phyloP scores from a whole-genome alignment of 83 land plant genomes.

The Diphasiastrum complanatum region DNA sequence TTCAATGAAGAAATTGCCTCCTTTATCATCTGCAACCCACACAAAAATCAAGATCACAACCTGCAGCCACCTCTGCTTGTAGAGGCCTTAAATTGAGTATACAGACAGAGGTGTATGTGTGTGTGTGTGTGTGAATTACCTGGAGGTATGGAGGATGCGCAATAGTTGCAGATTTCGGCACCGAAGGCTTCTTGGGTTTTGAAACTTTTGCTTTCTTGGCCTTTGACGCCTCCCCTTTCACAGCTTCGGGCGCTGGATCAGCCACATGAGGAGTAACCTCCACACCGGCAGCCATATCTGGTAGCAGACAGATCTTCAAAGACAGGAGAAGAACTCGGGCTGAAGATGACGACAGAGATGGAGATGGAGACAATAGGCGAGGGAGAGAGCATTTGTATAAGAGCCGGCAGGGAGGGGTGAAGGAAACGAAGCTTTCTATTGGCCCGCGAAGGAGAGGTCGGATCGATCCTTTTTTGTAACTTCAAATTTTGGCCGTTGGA shows the following conservation, averaged over 20 bases:
- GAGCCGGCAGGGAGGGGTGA: too few relatives aligned
- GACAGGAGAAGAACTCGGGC: too few relatives aligned
- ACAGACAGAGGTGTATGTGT: background rate
- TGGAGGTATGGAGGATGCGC: slow-evolving; percentile 72
- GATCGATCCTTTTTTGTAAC: too few relatives aligned
- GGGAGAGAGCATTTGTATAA: too few relatives aligned
- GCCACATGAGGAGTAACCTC: too few relatives aligned
- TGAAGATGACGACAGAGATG: too few relatives aligned
- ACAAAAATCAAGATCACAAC: background rate
- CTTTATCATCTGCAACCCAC: slow-evolving; percentile 56
- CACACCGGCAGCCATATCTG: too few relatives aligned
- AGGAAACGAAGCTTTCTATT: too few relatives aligned
- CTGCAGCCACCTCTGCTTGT: background rate
- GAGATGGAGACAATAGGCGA: too few relatives aligned
- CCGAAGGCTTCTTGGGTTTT: slow-evolving; percentile 23
- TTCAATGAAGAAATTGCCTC: slow-evolving; percentile 67
- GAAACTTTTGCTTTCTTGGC: slow-evolving; percentile 32
- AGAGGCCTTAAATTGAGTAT: background rate
- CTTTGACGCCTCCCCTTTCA: slow-evolving; percentile 23
- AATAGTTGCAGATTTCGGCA: slow-evolving; percentile 12
- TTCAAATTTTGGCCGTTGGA: too few relatives aligned
- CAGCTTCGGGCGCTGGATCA: slow-evolving; percentile 6
- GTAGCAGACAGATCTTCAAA: too few relatives aligned
- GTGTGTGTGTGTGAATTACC: slow-evolving; percentile 31
- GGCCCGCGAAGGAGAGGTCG: too few relatives aligned